Conservation (phyloP, 2,329 filamentous ascomycete species). For the Neobulgaria alba region DNA sequence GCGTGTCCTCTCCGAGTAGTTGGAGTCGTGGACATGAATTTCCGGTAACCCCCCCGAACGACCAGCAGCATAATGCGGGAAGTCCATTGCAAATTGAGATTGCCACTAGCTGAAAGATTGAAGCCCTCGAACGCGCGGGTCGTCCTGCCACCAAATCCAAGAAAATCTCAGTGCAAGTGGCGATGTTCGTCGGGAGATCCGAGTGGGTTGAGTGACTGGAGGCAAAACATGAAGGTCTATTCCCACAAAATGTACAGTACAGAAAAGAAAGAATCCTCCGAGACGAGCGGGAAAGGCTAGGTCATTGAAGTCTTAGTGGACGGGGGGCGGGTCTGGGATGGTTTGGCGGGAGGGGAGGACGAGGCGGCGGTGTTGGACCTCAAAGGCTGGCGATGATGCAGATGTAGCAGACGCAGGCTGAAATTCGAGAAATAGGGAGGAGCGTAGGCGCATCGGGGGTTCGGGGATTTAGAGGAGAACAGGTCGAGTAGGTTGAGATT, state of each 20-base stretch:
- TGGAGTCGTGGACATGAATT: slow-evolving; percentile 35
- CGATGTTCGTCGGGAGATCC: slow-evolving; percentile 21
- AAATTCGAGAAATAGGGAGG: not conserved
- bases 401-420: not conserved
- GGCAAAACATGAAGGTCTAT: slow-evolving; percentile 23
- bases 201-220: slow-evolving; percentile 15
- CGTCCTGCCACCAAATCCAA: slow-evolving; percentile 8
- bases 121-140: slow-evolving; percentile 4
- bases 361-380: not conserved
- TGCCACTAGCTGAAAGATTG: slow-evolving; percentile 23
- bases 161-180: slow-evolving; percentile 18
- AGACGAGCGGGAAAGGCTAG: slow-evolving; percentile 9
- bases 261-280: slow-evolving; percentile 15
- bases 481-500: not conserved
- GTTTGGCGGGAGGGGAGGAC: not conserved
- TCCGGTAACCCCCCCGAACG: slow-evolving; percentile 29
- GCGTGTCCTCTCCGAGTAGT: slow-evolving; percentile 26
- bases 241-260: slow-evolving; percentile 17
- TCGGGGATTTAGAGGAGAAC: not conserved
- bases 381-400: not conserved
- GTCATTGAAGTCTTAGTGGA: slow-evolving; percentile 14
- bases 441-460: not conserved
- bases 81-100: slow-evolving; percentile 32
- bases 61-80: slow-evolving; percentile 28
- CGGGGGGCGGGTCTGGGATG: slow-evolving; percentile 6